Percentiles rank a stretch among this genome's conserved stretches.
These are phyloP conservation scores for Boletus rubescentipes DNA, from an alignment of 768 basidiomycete species.

Conservation along the genomic window DNA sequence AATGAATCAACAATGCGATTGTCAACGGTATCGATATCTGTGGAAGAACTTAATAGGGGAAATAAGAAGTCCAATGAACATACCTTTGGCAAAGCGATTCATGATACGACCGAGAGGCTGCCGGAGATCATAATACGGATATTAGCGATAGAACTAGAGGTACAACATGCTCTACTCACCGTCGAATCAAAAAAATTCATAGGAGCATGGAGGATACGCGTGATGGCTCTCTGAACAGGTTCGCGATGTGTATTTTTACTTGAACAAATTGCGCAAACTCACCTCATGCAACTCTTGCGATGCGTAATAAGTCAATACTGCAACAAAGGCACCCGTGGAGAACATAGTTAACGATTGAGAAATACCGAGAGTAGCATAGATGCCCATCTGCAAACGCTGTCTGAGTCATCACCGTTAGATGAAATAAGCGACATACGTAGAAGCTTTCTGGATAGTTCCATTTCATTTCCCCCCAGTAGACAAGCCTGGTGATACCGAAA, in stretches of 20 bases:
- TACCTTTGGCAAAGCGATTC: constrained; percentile 86
- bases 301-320: constrained; percentile 73
- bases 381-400: constrained; percentile 59
- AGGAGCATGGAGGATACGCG: constrained; percentile 76
- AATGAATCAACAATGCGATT: constrained; percentile 73
- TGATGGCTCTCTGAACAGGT: constrained; percentile 52
- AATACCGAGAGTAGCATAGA: constrained; percentile 74
- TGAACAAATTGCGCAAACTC: constrained; percentile 9
- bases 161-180: constrained; percentile 34
- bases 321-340: constrained; percentile 62
- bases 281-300: constrained; percentile 68
- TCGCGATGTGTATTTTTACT: neutral
- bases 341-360: constrained; percentile 68
- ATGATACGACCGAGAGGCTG: constrained; percentile 84
- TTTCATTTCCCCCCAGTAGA: constrained; percentile 63
- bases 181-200: constrained; percentile 92
- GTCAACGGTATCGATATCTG: constrained; percentile 78
- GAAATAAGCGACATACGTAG: constrained; percentile 50
- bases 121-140: constrained; percentile 12
- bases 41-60: neutral
- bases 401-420: constrained; percentile 29
- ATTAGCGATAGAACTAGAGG: neutral
- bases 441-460: constrained; percentile 63
- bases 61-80: neutral
- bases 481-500: constrained; percentile 50